Evolutionary conservation across 129 eudicot genomes (phyloP).

Genomic region (Saposhnikovia divaricata): DNA sequence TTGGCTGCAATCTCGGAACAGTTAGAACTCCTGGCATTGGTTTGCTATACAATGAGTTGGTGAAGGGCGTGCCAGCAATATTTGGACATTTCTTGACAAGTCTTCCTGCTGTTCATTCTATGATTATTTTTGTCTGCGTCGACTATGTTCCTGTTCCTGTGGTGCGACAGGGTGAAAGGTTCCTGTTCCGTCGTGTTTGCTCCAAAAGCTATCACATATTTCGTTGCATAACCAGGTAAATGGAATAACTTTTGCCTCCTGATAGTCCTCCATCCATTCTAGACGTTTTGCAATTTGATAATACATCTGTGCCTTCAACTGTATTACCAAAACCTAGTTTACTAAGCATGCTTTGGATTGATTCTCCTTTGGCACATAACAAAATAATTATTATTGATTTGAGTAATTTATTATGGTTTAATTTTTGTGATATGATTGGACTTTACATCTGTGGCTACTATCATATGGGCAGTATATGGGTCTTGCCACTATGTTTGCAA

Average conservation of each 20-base stretch:
- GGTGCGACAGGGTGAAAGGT: slow-evolving; percentile 87
- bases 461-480: background rate
- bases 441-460: background rate
- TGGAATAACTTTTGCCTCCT: background rate
- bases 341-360: background rate
- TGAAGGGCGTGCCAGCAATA: slow-evolving; percentile 80
- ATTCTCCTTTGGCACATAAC: background rate
- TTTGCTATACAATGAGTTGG: slow-evolving; percentile 90
- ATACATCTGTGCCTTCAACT: background rate
- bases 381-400: background rate
- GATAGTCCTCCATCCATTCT: background rate
- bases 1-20: slow-evolving; percentile 89
- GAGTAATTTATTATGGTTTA: background rate
- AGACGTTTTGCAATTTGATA: background rate
- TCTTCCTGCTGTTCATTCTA: slow-evolving; percentile 96
- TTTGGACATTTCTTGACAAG: slow-evolving; percentile 87
- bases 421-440: background rate
- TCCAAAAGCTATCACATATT: slow-evolving; percentile 90
- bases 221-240: slow-evolving; percentile 94
- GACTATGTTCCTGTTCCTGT: slow-evolving; percentile 85
- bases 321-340: background rate
- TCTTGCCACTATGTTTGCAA: background rate
- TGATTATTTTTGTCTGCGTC: slow-evolving; percentile 81
- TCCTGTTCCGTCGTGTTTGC: slow-evolving; percentile 87
- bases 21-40: slow-evolving; percentile 97